phyloP scores from a whole-genome alignment of 495 filamentous ascomycete species.

The Bacidia rubella region DNA sequence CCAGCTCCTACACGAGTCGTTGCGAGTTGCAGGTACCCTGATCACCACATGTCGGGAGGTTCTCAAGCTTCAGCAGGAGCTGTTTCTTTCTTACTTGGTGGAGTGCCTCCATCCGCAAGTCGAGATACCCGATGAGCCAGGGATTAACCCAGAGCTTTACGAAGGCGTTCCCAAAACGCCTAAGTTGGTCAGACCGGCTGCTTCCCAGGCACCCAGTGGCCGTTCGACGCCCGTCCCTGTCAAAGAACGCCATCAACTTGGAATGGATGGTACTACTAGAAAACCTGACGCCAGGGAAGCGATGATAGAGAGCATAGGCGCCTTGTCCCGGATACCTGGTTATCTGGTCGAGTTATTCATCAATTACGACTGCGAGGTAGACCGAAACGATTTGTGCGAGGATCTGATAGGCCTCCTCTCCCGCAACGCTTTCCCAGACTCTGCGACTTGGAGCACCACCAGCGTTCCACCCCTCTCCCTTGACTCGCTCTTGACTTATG shows the following conservation, averaged over 20 bases:
- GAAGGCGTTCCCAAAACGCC: slow-evolving; percentile 86
- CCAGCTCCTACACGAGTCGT: slow-evolving; percentile 76
- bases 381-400: slow-evolving; percentile 84
- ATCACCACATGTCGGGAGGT: slow-evolving; percentile 85
- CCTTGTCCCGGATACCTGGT: slow-evolving; percentile 77
- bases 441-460: slow-evolving; percentile 97
- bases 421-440: slow-evolving; percentile 90
- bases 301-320: slow-evolving; percentile 95
- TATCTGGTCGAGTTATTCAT: slow-evolving; percentile 93
- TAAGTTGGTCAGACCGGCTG: slow-evolving; percentile 68
- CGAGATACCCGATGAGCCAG: slow-evolving; percentile 79
- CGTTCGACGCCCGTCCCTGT: slow-evolving; percentile 86
- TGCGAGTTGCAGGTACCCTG: slow-evolving; percentile 82
- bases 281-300: slow-evolving; percentile 92
- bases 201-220: slow-evolving; percentile 66
- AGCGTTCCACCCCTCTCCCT: slow-evolving; percentile 93
- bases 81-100: slow-evolving; percentile 88
- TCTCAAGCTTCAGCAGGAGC: slow-evolving; percentile 90
- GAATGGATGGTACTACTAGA: slow-evolving; percentile 79
- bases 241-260: slow-evolving; percentile 84
- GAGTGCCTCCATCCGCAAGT: slow-evolving; percentile 85
- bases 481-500: slow-evolving; percentile 77
- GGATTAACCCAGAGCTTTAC: slow-evolving; percentile 84
- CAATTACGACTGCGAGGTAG: slow-evolving; percentile 96
- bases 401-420: slow-evolving; percentile 89